Conservation (phyloP, 257 asterid genomes). For the Petunia secreta region DNA sequence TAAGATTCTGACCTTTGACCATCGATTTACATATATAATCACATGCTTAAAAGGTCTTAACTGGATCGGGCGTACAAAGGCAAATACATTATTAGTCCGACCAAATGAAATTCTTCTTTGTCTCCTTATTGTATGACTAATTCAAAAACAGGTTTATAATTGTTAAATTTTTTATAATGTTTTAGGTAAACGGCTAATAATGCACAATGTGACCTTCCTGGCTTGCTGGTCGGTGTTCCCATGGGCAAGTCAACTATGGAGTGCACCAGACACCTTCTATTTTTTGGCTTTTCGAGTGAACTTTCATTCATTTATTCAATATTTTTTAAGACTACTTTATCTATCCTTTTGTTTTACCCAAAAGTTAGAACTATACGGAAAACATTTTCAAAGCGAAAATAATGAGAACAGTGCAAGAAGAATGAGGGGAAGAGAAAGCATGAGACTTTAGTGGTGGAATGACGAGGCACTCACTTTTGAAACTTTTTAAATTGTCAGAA, state of each 20-base stretch:
- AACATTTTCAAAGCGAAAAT: too few relatives aligned
- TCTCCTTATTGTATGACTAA: neutral
- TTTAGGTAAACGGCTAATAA: neutral
- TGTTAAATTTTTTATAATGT: slow-evolving; percentile 3
- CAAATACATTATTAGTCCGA: neutral
- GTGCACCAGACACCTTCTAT: slow-evolving; percentile 6
- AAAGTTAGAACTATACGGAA: too few relatives aligned
- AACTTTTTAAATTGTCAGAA: too few relatives aligned
- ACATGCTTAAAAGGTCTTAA: neutral
- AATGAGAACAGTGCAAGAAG: too few relatives aligned
- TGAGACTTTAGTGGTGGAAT: too few relatives aligned
- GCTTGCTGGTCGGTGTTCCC: neutral
- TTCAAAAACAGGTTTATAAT: slow-evolving; percentile 4
- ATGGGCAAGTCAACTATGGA: slow-evolving; percentile 23
- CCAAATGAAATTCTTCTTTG: neutral
- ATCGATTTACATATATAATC: neutral
- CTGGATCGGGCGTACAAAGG: neutral
- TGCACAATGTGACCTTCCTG: slow-evolving; percentile 22
- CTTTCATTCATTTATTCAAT: neutral
- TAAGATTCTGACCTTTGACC: neutral
- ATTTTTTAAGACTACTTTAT: neutral
- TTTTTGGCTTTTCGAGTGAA: slow-evolving; percentile 21
- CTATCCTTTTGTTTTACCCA: neutral
- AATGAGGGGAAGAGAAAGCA: too few relatives aligned
- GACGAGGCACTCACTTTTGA: too few relatives aligned